Base-by-base conservation (phyloP, 768 basidiomycete species). In the Lentinula guzmanii region DNA sequence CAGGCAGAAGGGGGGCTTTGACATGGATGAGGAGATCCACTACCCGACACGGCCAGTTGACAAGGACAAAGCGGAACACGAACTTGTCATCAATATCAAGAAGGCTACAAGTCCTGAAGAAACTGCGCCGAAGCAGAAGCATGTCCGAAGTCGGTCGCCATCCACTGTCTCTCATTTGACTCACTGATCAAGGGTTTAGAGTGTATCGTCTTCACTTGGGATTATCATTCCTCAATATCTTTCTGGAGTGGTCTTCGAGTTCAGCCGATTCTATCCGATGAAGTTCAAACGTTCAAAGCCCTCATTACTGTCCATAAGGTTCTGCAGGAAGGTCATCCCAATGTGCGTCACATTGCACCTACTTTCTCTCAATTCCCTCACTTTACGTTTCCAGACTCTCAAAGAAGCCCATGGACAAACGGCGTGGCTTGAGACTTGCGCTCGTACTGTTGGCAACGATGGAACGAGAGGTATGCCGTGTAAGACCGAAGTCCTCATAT, bases 131-230 rank as follows among this genome's bases (percentile, higher is more conserved):
- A 99, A 99, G 75, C 95, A 98, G 82, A 99, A 99, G 72, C 97
- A 99, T 71, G 97, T 99, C 68, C 86, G 97, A 72, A 98, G 96
- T 98, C 76, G 72, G 89, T 81, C 46, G 58, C 51, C 31, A n/a
- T 8, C 18, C 10, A 21, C 35, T 18, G 3, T 13, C 11, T n/a
- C 56, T 4, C 35, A 28, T 33, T 42, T 51, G 24, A 33, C 33
- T 21, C 21, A 34, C 50, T 8, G 11, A 45, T 16, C 24, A 37
- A 28, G 33, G 21, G 35, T 8, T 9, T 72, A 98, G 96, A 98
- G 79, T 93, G 91, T 69, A 98, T 99, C 71, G 93, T 98, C 28
- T 99, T 95, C 74, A 98, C 97, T 6, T 98, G 95, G 95, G 97
- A 99, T 74, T 98, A 98, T 70, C 95, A 98, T 69, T 91, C 95